These are phyloP conservation scores for Ephemerocybe angulata DNA, from an alignment of 768 basidiomycete genomes.

Conservation along the genomic window DNA sequence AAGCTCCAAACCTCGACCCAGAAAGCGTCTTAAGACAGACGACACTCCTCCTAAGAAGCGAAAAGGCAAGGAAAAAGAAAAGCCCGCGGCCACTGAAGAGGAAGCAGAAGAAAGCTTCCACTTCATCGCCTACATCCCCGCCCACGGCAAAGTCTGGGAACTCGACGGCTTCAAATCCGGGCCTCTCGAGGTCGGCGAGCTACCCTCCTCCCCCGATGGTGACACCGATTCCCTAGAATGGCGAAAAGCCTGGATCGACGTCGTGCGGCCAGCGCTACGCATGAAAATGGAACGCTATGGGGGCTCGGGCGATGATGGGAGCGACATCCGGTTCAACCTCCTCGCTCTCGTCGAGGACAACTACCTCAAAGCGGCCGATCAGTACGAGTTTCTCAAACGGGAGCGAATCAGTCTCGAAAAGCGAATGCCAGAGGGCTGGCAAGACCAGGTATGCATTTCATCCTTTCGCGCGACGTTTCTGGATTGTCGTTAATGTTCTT, in stretches of 20 bases:
- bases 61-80: conserved; percentile 16
- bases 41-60: conserved; percentile 18
- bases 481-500: neutral
- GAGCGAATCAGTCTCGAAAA: conserved; percentile 45
- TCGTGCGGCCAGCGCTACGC: conserved; percentile 56
- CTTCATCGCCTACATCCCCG: conserved; percentile 64
- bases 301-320: conserved; percentile 37
- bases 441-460: conserved; percentile 30
- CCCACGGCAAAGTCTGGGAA: conserved; percentile 66
- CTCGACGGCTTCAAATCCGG: conserved; percentile 62
- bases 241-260: conserved; percentile 51
- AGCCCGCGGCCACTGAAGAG: conserved; percentile 17
- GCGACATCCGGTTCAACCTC: conserved; percentile 56
- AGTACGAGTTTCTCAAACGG: conserved; percentile 49
- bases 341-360: conserved; percentile 56
- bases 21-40: conserved; percentile 31
- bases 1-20: conserved; percentile 31
- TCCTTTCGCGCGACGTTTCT: neutral
- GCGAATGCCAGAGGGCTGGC: conserved; percentile 36
- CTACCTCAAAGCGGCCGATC: conserved; percentile 47
- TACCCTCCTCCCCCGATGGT: conserved; percentile 19
- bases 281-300: conserved; percentile 61
- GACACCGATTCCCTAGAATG: conserved; percentile 3
- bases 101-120: conserved; percentile 52
- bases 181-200: conserved; percentile 60